Conservation (phyloP, 352 stramenopile genomes). For the Globisporangium nagaii region DNA sequence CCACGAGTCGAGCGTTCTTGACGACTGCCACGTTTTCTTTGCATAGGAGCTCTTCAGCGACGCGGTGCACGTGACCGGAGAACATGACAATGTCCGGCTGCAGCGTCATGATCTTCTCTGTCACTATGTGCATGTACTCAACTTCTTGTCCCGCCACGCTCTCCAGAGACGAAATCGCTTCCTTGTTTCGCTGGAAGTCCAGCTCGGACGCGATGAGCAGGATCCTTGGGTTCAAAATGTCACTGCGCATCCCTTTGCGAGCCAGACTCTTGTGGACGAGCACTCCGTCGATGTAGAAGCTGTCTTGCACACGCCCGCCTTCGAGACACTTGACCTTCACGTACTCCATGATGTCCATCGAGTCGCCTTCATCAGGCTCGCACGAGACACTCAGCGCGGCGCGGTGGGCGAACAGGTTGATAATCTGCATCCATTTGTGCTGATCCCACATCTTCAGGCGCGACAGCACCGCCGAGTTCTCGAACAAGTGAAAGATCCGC, state of each 20-base stretch:
- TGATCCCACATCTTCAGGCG: conserved; percentile 64
- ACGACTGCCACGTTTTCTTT: conserved; percentile 77
- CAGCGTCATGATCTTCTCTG: conserved; percentile 83
- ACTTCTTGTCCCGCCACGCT: conserved; percentile 80
- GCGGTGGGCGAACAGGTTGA: conserved; percentile 61
- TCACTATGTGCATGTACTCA: conserved; percentile 89
- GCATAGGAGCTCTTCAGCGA: conserved; percentile 76
- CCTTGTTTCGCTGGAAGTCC: conserved; percentile 83
- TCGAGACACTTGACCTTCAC: conserved; percentile 78
- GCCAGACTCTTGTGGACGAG: conserved; percentile 83
- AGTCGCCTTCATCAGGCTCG: conserved; percentile 62
- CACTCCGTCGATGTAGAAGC: conserved; percentile 87
- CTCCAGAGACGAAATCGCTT: conserved; percentile 77
- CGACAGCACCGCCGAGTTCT: conserved; percentile 43
- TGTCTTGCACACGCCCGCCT: conserved; percentile 67
- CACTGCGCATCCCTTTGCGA: conserved; percentile 77
- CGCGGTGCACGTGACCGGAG: conserved; percentile 74
- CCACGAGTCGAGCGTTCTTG: conserved; percentile 77
- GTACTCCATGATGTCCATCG: conserved; percentile 84
- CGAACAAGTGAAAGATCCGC: conserved; percentile 63
- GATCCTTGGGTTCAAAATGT: conserved; percentile 75
- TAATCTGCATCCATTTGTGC: conserved; percentile 79
- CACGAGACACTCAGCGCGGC: conserved; percentile 64
- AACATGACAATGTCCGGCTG: conserved; percentile 85
- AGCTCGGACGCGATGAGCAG: conserved; percentile 78